These are phyloP conservation scores for Mycena kentingensis DNA, from an alignment of 768 basidiomycete genomes.

Conservation along the genomic window DNA sequence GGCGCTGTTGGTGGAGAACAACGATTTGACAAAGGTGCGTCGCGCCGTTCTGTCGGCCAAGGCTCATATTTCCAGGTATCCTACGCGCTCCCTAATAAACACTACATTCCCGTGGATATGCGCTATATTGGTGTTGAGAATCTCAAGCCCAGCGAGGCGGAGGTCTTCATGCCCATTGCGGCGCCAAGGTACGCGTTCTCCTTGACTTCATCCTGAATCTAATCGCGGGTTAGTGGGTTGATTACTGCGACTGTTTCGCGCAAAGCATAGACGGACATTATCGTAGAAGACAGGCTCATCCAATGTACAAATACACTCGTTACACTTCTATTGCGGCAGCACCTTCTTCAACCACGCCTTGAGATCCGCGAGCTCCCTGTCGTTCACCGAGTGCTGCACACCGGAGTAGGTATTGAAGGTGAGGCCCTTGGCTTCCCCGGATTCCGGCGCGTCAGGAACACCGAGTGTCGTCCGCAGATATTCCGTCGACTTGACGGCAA, in stretches of 20 bases:
- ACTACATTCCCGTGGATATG: conserved; percentile 91
- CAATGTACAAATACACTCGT: conserved; percentile 8
- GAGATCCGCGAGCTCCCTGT: conserved; percentile 70
- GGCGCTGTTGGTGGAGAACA: conserved; percentile 67
- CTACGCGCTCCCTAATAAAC: conserved; percentile 90
- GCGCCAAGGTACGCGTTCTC: conserved; percentile 75
- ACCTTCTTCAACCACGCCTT: conserved; percentile 68
- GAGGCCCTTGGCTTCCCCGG: conserved; percentile 54
- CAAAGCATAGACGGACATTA: no score
- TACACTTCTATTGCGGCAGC: conserved; percentile 36
- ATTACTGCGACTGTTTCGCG: conserved; percentile 19
- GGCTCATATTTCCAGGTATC: conserved; percentile 38
- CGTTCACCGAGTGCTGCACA: conserved; percentile 65
- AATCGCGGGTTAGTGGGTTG: conserved; percentile 6
- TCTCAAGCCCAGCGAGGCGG: conserved; percentile 67
- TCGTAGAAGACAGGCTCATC: not conserved
- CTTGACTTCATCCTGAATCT: not conserved
- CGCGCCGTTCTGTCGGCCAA: no score
- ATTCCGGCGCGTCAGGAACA: conserved; percentile 27
- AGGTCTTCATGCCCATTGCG: conserved; percentile 84
- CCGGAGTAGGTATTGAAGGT: conserved; percentile 68
- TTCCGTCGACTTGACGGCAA: conserved; percentile 56
- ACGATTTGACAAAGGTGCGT: conserved; percentile 42
- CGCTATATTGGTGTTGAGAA: conserved; percentile 72
- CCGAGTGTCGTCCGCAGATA: conserved; percentile 39